Base-by-base conservation (phyloP, 768 basidiomycete species). In the Atractiella rhizophila region DNA sequence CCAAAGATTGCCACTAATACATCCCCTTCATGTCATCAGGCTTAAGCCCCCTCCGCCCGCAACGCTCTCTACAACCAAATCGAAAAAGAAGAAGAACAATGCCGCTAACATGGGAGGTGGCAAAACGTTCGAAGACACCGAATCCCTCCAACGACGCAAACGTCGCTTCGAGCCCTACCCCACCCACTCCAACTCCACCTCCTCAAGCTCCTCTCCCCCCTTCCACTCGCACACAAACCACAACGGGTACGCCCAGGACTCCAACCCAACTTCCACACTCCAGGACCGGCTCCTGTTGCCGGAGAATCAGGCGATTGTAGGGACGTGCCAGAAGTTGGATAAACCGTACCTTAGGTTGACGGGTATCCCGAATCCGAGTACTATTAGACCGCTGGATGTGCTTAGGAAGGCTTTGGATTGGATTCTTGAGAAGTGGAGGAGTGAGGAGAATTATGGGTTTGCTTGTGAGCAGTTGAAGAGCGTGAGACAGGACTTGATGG, bases 381-480 rank as follows among this genome's bases (percentile, higher is more conserved):
- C 77, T 54, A 88, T 98, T 51, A 74, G 91, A 32, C 91, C 91
- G 21, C 75, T 81, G 49, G 57, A 66, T 40, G 64, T 96, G 27
- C 68, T 98, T 25, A 71, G 77, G 58, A 69, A 75, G 59, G 91
- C 91, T 7, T 67, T 96, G 34, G 59, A 67, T 33, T 74, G 83
- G 52, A 67, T 98, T 37, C 96, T 91, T 61, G 67, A 66, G 40
- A 75, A 75, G 44, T 96, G 88, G 83, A 68, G 72, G 51, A 68
- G 76, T 49, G 79, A 77, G 48, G 54, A 58, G 26, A 66, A 67
- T 55, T 91, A 94, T 54, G 61, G 68, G 42, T 98, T 82, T 74
- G 81, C 94, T 55, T 85, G 88, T 57, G 91, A 78, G 55, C 91
- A 98, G 59, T 82, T 98, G 64, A 96, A 98, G 66, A 83, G 79